Evolutionary conservation across 2,329 filamentous ascomycete genomes (phyloP).

Genomic region (Fusarium sp.): DNA sequence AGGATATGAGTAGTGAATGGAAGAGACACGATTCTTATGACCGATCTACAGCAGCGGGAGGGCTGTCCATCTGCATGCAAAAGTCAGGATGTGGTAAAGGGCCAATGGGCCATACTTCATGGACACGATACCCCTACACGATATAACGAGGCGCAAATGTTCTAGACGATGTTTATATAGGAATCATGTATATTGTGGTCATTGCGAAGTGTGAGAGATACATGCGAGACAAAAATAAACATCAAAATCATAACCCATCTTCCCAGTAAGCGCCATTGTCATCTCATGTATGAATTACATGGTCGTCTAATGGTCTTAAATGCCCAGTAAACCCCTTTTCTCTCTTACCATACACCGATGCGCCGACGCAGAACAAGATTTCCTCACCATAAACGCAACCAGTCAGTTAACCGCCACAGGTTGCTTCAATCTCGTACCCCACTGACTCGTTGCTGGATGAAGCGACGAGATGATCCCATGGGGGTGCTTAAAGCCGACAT

Average conservation of each 20-base stretch:
- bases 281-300: neutral
- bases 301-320: neutral
- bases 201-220: neutral
- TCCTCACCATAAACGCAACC: neutral
- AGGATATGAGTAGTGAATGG: neutral
- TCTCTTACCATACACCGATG: neutral
- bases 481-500: no score
- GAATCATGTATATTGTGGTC: slow-evolving; percentile 7
- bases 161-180: slow-evolving; percentile 9
- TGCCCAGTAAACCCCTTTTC: slow-evolving; percentile 1
- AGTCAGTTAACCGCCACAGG: neutral
- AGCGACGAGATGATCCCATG: neutral
- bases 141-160: slow-evolving; percentile 19
- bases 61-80: neutral
- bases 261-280: slow-evolving; percentile 4
- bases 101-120: neutral
- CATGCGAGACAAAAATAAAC: slow-evolving; percentile 1
- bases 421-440: neutral
- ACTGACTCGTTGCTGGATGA: neutral
- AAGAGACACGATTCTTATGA: neutral
- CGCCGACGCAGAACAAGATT: slow-evolving; percentile 6
- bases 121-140: slow-evolving; percentile 28
- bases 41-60: neutral
- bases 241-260: slow-evolving; percentile 4
- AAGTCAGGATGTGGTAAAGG: neutral